Conservation (phyloP, 139 green algal genomes). For the Chlorella sp. region DNA sequence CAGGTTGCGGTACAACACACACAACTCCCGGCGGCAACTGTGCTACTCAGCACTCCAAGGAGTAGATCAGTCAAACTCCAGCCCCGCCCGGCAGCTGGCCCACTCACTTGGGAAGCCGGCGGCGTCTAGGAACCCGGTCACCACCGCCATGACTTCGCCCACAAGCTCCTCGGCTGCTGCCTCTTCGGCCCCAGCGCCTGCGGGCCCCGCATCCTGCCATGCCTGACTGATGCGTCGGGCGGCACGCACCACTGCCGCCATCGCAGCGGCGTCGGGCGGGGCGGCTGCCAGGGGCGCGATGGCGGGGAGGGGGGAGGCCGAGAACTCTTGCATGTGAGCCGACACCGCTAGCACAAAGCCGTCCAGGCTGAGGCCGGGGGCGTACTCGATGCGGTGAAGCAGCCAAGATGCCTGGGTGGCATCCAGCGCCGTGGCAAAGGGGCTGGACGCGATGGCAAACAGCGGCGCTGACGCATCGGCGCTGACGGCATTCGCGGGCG, state of each 20-base stretch:
- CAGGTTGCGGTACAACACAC: not conserved
- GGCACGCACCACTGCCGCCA: not conserved
- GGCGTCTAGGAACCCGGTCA: constrained; percentile 11
- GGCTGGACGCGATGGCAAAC: not conserved
- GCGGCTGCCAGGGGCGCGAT: not conserved
- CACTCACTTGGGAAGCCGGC: constrained; percentile 9
- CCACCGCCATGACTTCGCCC: not conserved
- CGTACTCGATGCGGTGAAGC: not conserved
- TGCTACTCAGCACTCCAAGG: not conserved
- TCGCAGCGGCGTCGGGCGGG: not conserved
- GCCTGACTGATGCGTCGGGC: not conserved
- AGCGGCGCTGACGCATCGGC: not conserved
- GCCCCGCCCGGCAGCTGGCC: no score
- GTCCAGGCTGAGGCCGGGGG: not conserved
- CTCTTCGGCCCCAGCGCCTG: not conserved
- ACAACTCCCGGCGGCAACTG: not conserved
- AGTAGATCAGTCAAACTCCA: not conserved
- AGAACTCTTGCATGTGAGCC: constrained; percentile 7
- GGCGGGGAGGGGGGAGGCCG: not conserved
- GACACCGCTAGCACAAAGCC: not conserved
- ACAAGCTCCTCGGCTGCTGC: not conserved
- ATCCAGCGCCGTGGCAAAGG: not conserved
- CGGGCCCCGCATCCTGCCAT: not conserved
- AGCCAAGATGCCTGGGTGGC: not conserved
- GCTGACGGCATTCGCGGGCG: not conserved